These are phyloP conservation scores for Mesembryanthemum crystallinum DNA, from an alignment of 148 eudicot genomes.

Conservation along the genomic window DNA sequence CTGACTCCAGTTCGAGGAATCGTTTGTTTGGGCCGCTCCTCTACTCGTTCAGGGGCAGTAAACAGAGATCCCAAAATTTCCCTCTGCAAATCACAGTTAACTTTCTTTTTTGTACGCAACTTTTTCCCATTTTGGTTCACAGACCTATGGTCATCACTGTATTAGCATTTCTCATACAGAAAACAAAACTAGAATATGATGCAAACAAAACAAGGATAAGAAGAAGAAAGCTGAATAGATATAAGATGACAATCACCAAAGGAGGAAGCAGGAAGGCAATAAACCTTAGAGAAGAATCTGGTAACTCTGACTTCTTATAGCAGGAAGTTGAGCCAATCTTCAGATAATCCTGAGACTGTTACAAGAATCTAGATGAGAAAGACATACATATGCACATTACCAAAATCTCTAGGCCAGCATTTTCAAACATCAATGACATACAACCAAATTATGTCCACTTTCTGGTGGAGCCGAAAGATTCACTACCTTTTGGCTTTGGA, in stretches of 20 bases:
- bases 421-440: not conserved
- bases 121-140: constrained; percentile 20
- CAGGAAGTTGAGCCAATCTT: constrained; percentile 12
- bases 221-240: not conserved
- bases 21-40: constrained; percentile 32
- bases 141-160: constrained; percentile 16
- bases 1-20: constrained; percentile 9
- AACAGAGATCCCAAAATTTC: constrained; percentile 63
- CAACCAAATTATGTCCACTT: too few relatives aligned
- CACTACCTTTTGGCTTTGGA: too few relatives aligned
- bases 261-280: not conserved
- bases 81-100: constrained; percentile 37
- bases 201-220: not conserved
- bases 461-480: too few relatives aligned
- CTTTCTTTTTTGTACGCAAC: constrained; percentile 33
- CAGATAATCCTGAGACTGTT: constrained; percentile 25
- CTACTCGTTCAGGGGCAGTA: constrained; percentile 46
- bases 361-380: constrained; percentile 17
- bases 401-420: not conserved
- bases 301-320: constrained; percentile 14
- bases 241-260: constrained; percentile 3
- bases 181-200: not conserved
- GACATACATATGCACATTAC: not conserved
- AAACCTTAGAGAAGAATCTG: constrained; percentile 24
- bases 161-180: constrained; percentile 7